These are phyloP conservation scores for Panicum hallii DNA, from an alignment of 202 grass and related monocot species.

Conservation along the genomic window DNA sequence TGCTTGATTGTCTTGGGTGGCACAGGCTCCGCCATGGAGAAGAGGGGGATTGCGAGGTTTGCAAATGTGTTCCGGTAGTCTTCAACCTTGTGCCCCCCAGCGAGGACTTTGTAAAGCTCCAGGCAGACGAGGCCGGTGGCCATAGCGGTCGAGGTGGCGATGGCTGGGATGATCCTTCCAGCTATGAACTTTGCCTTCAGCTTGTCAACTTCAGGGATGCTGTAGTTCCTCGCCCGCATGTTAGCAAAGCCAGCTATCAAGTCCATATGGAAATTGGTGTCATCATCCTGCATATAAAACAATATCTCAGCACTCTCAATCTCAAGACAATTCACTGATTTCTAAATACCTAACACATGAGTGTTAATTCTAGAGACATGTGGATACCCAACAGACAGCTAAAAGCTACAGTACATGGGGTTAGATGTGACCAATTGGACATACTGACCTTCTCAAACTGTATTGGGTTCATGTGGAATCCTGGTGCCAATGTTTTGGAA, in stretches of 20 bases:
- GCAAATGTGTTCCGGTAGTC: conserved; percentile 93
- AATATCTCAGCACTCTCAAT: not conserved
- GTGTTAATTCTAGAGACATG: not conserved
- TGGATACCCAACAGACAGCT: not conserved
- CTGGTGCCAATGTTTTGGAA: conserved; percentile 65
- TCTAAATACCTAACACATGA: not conserved
- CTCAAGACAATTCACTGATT: not conserved
- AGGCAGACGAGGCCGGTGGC: conserved; percentile 91
- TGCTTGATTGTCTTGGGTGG: conserved; percentile 81
- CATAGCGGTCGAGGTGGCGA: conserved; percentile 83
- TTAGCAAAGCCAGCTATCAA: conserved; percentile 91
- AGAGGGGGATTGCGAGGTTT: conserved; percentile 86
- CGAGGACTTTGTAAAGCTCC: conserved; percentile 87
- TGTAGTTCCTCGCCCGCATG: conserved; percentile 92
- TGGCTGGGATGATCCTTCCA: conserved; percentile 92
- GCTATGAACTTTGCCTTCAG: conserved; percentile 97
- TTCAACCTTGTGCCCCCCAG: conserved; percentile 72
- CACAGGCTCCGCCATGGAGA: conserved; percentile 92
- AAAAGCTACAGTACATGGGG: not conserved
- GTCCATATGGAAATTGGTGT: conserved; percentile 97
- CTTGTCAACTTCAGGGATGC: conserved; percentile 89
- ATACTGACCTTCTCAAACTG: conserved; percentile 92
- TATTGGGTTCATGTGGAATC: conserved; percentile 94
- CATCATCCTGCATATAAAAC: conserved; percentile 73
- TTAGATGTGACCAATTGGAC: conserved; percentile 5